A percentile compares a stretch with the other conserved stretches of the same genome.
These are phyloP conservation scores for Tylopilus sp. DNA, from an alignment of 768 basidiomycete species.

Conservation along the genomic window DNA sequence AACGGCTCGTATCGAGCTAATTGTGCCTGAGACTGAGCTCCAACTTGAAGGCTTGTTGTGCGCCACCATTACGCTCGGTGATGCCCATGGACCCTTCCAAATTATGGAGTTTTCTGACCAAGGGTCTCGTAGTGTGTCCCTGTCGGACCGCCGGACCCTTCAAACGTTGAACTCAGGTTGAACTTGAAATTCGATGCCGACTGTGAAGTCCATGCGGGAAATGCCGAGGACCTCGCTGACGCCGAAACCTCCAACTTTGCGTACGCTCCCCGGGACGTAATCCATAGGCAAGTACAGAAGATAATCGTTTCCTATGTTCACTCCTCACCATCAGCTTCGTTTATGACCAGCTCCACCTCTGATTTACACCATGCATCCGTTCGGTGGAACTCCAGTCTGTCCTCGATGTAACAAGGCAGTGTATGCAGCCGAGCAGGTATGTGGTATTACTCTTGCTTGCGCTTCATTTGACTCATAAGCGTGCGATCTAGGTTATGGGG, in stretches of 20 bases:
- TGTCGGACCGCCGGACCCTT: too few species aligned
- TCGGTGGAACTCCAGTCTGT: slow-evolving; percentile 68
- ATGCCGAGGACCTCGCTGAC: slow-evolving; percentile 10
- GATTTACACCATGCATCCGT: slow-evolving; percentile 56
- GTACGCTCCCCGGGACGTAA: too few species aligned
- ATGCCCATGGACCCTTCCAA: background rate
- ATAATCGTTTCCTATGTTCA: background rate
- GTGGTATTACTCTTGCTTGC: slow-evolving; percentile 9
- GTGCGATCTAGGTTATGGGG: slow-evolving; percentile 61
- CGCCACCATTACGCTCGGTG: too few species aligned
- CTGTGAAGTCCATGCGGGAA: slow-evolving; percentile 2
- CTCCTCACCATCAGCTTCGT: slow-evolving; percentile 4
- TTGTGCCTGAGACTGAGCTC: too few species aligned
- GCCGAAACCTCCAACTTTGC: background rate
- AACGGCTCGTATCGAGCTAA: background rate
- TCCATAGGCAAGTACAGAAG: slow-evolving; percentile 10
- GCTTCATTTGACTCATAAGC: slow-evolving; percentile 1
- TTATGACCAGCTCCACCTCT: slow-evolving; percentile 1
- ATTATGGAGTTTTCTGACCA: too few species aligned
- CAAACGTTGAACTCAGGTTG: too few species aligned
- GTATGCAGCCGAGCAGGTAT: slow-evolving; percentile 86
- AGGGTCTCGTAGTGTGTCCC: too few species aligned
- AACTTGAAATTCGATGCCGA: too few species aligned
- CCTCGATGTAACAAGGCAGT: slow-evolving; percentile 73
- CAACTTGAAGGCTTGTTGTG: too few species aligned